A percentile compares a stretch with the other conserved stretches of the same genome.
These are phyloP conservation scores for Polymyxa betae DNA, from an alignment of 208 protist species.

Conservation along the genomic window DNA sequence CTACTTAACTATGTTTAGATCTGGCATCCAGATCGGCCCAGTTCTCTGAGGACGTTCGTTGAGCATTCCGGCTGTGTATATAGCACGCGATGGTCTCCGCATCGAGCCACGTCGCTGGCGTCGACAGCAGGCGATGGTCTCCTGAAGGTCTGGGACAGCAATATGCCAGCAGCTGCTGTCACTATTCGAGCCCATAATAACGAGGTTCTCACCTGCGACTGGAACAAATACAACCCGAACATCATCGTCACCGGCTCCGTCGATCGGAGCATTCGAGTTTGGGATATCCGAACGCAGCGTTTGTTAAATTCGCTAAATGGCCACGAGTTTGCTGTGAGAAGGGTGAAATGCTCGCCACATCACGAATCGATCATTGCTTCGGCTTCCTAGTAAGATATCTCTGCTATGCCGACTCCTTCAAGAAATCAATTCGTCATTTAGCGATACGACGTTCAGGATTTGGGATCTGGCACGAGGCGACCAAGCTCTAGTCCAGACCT, in stretches of 20 bases:
- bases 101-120: slow-evolving; percentile 56
- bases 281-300: slow-evolving; percentile 69
- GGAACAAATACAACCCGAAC: slow-evolving; percentile 65
- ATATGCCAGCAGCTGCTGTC: background rate
- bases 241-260: slow-evolving; percentile 77
- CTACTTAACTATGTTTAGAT: no score
- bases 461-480: slow-evolving; percentile 58
- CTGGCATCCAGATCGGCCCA: slow-evolving; percentile 15
- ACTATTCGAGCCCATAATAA: slow-evolving; percentile 52
- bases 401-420: background rate
- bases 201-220: slow-evolving; percentile 70
- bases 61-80: slow-evolving; percentile 51
- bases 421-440: slow-evolving; percentile 44
- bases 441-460: slow-evolving; percentile 64
- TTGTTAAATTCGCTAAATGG: slow-evolving; percentile 53
- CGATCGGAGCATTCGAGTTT: slow-evolving; percentile 76
- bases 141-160: slow-evolving; percentile 62
- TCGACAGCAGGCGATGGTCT: slow-evolving; percentile 64
- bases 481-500: background rate
- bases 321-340: slow-evolving; percentile 58
- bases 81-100: slow-evolving; percentile 60
- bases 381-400: slow-evolving; percentile 61
- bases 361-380: slow-evolving; percentile 63
- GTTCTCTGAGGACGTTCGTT: background rate
- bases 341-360: slow-evolving; percentile 67